These are phyloP conservation scores for Suillus bovinus DNA, from an alignment of 768 basidiomycete species.

Conservation along the genomic window DNA sequence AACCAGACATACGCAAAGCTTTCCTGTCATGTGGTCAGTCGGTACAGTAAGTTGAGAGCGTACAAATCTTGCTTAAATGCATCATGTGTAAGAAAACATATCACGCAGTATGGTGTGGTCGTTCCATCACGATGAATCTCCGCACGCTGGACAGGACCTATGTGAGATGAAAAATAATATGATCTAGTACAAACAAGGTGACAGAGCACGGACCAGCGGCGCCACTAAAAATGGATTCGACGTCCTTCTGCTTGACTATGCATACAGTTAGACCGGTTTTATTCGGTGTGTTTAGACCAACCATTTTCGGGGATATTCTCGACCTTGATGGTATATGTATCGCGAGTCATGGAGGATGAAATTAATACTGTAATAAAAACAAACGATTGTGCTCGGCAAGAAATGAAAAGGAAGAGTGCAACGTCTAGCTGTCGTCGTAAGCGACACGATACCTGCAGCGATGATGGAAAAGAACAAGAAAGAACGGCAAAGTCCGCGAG, in stretches of 20 bases:
- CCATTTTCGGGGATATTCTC: slow-evolving; percentile 38
- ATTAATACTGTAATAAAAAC: slow-evolving; percentile 16
- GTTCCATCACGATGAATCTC: slow-evolving; percentile 38
- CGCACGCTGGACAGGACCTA: slow-evolving; percentile 55
- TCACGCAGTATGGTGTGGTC: slow-evolving; percentile 39
- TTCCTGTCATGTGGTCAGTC: slow-evolving; percentile 43
- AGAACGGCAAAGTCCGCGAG: slow-evolving; percentile 25
- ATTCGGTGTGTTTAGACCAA: slow-evolving; percentile 18
- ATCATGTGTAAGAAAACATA: slow-evolving; percentile 55
- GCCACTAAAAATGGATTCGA: slow-evolving; percentile 56
- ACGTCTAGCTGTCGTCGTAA: background rate
- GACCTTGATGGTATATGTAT: slow-evolving; percentile 44
- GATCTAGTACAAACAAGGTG: background rate
- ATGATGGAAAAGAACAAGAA: slow-evolving; percentile 26
- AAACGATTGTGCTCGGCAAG: slow-evolving; percentile 7
- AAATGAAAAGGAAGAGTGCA: background rate
- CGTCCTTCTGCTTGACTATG: slow-evolving; percentile 43
- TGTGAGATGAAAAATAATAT: slow-evolving; percentile 1
- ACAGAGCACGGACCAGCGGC: slow-evolving; percentile 47
- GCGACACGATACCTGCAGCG: slow-evolving; percentile 25
- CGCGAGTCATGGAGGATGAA: slow-evolving; percentile 29
- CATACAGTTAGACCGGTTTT: background rate
- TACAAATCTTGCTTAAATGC: slow-evolving; percentile 47
- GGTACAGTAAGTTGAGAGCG: slow-evolving; percentile 10
- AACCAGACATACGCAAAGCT: slow-evolving; percentile 67